Evolutionary conservation across 2,329 filamentous ascomycete genomes (phyloP), one percentile per base, ranked within the genome.

Genomic region (Aspergillus fijiensis): DNA sequence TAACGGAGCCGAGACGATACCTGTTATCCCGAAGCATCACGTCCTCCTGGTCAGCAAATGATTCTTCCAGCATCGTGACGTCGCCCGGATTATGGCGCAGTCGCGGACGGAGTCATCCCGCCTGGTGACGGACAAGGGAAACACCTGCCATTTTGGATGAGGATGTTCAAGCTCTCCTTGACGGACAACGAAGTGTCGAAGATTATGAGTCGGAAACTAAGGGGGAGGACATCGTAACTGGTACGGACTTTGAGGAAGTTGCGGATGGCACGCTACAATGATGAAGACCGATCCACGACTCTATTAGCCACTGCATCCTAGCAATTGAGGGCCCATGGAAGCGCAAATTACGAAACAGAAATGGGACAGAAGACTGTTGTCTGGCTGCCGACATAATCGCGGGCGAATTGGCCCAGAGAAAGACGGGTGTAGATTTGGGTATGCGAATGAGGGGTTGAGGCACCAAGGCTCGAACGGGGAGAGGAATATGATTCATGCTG

Each of bases 241-340:
- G 92, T 98, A 73, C 95, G 89, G 69, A 96, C 89, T 78, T 93
- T 96, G 74, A 99, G 87, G 79, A 99, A 99, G 70, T 96, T 91
- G 77, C 95, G 90, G 70, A 98, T 93, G 64, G 90, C 89, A 81
- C 89, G 89, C 93, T 96, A 78, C 66, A 69, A 60, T 49, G 68
- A n/a, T n/a, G 45, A 57, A 52, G 49, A 65, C 52, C 16, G 21
- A 58, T 16, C 57, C 54, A 50, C 39, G 55, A 59, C 65, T 60
- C 60, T 56, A 65, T 74, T 70, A 75, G 71, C 68, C 62, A 64
- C 61, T 62, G 65, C 63, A 58, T 59, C 47, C 53, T 29, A 49
- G 48, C 29, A 49, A 42, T 53, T 29, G 51, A 65, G 65, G 65
- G 52, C 50, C 45, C 57, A 60, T 59, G 56, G 61, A 59, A 51